A percentile compares a stretch with the other conserved stretches of the same genome.
Evolutionary conservation across 1,139 yeast genomes (phyloP).

Genomic region (Suhomyces atakaporum): DNA sequence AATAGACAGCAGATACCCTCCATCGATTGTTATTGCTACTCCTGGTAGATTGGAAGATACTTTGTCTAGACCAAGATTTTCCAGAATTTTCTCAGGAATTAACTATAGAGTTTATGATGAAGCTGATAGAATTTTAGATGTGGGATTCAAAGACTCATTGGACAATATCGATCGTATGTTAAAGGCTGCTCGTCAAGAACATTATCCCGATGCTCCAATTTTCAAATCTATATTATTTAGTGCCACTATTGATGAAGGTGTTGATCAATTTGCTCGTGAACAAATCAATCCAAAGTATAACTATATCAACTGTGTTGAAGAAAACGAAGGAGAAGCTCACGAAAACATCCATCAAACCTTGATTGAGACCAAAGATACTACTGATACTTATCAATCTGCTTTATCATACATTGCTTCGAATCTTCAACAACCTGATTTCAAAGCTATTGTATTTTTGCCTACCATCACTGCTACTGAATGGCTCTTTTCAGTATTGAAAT

Average conservation of each 20-base stretch:
- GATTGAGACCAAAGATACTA: slow-evolving; percentile 48
- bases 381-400: slow-evolving; percentile 55
- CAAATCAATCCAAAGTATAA: slow-evolving; percentile 66
- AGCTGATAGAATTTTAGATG: slow-evolving; percentile 80
- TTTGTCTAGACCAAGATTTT: slow-evolving; percentile 47
- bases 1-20: slow-evolving; percentile 23
- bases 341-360: slow-evolving; percentile 74
- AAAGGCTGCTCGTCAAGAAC: slow-evolving; percentile 35
- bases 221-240: slow-evolving; percentile 77
- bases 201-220: slow-evolving; percentile 25
- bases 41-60: slow-evolving; percentile 83
- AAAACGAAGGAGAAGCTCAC: slow-evolving; percentile 76
- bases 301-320: slow-evolving; percentile 75
- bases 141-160: slow-evolving; percentile 70
- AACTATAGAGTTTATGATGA: slow-evolving; percentile 79
- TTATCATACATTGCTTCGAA: slow-evolving; percentile 47
- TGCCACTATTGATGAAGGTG: slow-evolving; percentile 79
- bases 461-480: slow-evolving; percentile 71
- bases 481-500: slow-evolving; percentile 31
- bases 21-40: slow-evolving; percentile 74
- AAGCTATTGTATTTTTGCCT: slow-evolving; percentile 81
- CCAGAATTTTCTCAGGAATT: slow-evolving; percentile 53
- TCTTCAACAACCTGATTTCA: slow-evolving; percentile 43
- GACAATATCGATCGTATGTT: slow-evolving; percentile 54
- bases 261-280: slow-evolving; percentile 61